Evolutionary conservation across 2,329 filamentous ascomycete species (phyloP).

Genomic region (Calonectria pauciramosa): DNA sequence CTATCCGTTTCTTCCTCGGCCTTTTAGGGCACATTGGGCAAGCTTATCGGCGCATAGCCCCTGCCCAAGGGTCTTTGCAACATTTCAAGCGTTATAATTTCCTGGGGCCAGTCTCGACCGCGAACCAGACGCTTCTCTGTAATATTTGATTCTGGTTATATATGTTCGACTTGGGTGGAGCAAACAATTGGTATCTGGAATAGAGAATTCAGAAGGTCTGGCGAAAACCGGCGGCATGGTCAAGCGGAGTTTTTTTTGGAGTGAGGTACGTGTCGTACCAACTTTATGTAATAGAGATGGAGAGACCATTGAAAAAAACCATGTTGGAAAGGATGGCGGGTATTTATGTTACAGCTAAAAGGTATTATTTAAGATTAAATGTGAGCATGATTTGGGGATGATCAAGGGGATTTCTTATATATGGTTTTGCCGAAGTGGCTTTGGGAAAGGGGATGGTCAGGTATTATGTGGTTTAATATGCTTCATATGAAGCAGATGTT

Average conservation of each 20-base stretch:
- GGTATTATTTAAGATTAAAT: constrained; percentile 5
- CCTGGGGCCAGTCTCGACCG: constrained; percentile 31
- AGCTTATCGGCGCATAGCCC: background rate
- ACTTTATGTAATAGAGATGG: constrained; percentile 28
- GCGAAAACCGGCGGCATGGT: constrained; percentile 27
- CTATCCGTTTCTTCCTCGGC: constrained; percentile 26
- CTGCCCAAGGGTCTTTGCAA: constrained; percentile 32
- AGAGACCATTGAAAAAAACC: constrained; percentile 18
- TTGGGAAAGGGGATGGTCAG: background rate
- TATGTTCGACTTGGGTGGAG: constrained; percentile 34
- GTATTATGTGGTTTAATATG: background rate
- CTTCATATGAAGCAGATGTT: background rate
- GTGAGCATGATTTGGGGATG: background rate
- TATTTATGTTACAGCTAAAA: constrained; percentile 13
- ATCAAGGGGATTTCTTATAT: background rate
- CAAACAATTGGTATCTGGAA: constrained; percentile 29
- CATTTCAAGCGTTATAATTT: constrained; percentile 38
- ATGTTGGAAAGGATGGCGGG: constrained; percentile 3
- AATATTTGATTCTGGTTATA: constrained; percentile 49
- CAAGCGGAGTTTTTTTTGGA: constrained; percentile 37
- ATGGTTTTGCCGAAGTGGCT: background rate
- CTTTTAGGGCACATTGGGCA: constrained; percentile 17
- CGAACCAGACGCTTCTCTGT: constrained; percentile 44
- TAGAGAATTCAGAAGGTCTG: constrained; percentile 31
- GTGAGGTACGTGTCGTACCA: constrained; percentile 25